Base-by-base conservation (phyloP, 2,329 filamentous ascomycete genomes). In the Calonectria pauciramosa region DNA sequence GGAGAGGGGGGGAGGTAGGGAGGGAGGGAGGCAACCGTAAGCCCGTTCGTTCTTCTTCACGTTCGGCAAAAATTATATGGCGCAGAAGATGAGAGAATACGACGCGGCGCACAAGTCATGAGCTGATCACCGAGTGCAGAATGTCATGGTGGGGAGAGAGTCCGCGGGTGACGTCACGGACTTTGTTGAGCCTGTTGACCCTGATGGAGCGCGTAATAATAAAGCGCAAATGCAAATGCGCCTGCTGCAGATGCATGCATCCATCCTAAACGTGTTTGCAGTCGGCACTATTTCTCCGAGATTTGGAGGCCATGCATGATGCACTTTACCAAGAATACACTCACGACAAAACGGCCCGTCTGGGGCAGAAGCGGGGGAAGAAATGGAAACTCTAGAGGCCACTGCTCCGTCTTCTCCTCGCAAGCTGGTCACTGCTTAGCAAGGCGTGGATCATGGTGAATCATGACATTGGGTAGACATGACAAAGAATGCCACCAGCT, bases 401-500 rank as follows among this genome's bases (percentile, higher is more conserved):
- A 23, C 44, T 47, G 41, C 38, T 44, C 38, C n/a, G n/a, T n/a
- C n/a, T n/a, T n/a, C n/a, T n/a, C n/a, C n/a, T n/a, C n/a, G n/a
- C 41, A 20, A n/a, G 41, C 20, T n/a, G 18, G 41, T n/a, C 18
- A 44, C n/a, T 38, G 56, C 56, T 63, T 63, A 63, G 16, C 34
- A 63, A 63, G 14, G 34, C 18, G 14, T 63, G 16, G 26, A 63
- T 41, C 34, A 63, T 63, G 56, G 56, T 38, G 56, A 41, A 63
- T 63, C 56, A 63, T 63, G 56, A 28, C 56, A 28, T 63, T 63
- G 14, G 34, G n/a, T 11, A 16, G n/a, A 41, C 56, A 63, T 63
- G 56, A 63, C 56, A 63, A 63, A 63, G 56, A 63, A 41, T 63
- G 34, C 56, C 56, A 41, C 56, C n/a, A 63, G 56, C 34, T 41